Evolutionary conservation across 1,139 yeast genomes (phyloP).

Genomic region (Casaregolazyma suthepensis): DNA sequence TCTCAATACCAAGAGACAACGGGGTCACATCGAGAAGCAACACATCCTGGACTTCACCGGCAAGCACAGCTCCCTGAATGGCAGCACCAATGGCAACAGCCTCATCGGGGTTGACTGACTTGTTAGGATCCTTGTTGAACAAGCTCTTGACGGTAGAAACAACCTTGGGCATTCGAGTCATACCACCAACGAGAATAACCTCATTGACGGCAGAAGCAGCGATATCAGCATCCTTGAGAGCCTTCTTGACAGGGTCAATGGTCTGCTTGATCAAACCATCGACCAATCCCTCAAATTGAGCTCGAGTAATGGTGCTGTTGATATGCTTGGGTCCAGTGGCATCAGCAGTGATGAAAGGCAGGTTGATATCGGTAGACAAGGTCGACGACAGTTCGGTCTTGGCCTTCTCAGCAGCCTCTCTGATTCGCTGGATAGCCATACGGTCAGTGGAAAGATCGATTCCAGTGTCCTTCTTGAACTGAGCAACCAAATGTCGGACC

Average conservation of each 20-base stretch:
- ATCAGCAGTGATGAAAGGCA: constrained; percentile 92
- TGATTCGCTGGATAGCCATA: constrained; percentile 98
- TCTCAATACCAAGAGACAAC: constrained; percentile 95
- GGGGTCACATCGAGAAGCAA: constrained; percentile 95
- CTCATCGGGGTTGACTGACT: constrained; percentile 99
- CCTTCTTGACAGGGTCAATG: constrained; percentile 96
- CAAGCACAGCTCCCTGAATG: constrained; percentile 97
- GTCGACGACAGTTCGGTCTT: constrained; percentile 97
- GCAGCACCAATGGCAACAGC: constrained; percentile 99
- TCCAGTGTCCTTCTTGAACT: constrained; percentile 90
- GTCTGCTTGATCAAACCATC: constrained; percentile 91
- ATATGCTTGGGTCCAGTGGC: constrained; percentile 98
- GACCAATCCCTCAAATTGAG: constrained; percentile 88
- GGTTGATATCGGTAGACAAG: constrained; percentile 86
- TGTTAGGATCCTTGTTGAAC: constrained; percentile 94
- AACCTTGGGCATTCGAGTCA: constrained; percentile 99
- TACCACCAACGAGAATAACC: constrained; percentile 98
- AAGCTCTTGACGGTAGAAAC: constrained; percentile 89
- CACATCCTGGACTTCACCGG: constrained; percentile 97
- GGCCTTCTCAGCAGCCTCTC: constrained; percentile 99
- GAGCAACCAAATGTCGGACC: constrained; percentile 83
- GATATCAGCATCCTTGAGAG: constrained; percentile 91
- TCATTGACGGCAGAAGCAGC: constrained; percentile 83
- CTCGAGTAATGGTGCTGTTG: constrained; percentile 86
- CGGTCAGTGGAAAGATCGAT: constrained; percentile 86